Percentiles rank a stretch among this genome's conserved stretches.
Evolutionary conservation across 441 rosid genomes (phyloP).

Genomic region (Manihot esculenta): DNA sequence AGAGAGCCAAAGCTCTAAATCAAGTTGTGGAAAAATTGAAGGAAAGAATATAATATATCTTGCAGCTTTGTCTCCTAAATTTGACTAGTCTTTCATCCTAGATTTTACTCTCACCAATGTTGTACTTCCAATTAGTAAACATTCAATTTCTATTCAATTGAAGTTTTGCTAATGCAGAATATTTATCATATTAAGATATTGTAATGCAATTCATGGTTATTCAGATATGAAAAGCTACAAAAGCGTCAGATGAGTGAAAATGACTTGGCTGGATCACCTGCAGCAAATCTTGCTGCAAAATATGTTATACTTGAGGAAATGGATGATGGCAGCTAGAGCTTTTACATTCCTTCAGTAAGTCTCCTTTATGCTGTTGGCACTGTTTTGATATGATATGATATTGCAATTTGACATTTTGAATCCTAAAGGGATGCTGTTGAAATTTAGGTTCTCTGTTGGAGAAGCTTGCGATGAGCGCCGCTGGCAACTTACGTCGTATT

Average conservation of each 20-base stretch:
- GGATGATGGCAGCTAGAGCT: constrained; percentile 43
- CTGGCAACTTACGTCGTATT: not conserved
- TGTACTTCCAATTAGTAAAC: not conserved
- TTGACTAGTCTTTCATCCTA: not conserved
- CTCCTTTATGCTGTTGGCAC: constrained; percentile 1
- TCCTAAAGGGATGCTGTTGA: not conserved
- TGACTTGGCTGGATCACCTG: constrained; percentile 24
- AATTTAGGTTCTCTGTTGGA: constrained; percentile 13
- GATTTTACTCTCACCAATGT: not conserved
- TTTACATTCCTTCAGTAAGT: constrained; percentile 22
- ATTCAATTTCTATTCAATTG: not conserved
- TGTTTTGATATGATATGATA: not conserved
- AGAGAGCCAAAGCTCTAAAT: no score
- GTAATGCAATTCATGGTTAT: not conserved
- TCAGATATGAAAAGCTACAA: constrained; percentile 70
- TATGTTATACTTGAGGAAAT: constrained; percentile 83
- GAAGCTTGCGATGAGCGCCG: not conserved
- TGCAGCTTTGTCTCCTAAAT: constrained; percentile 3
- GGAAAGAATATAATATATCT: not conserved
- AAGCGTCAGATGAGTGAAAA: constrained; percentile 43
- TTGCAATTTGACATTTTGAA: not conserved
- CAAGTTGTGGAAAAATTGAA: not conserved
- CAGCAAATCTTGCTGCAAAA: constrained; percentile 42
- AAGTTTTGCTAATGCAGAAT: not conserved
- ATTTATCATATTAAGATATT: not conserved